Conservation (phyloP, 805 yeast species). For the Nakazawaea peltata region DNA sequence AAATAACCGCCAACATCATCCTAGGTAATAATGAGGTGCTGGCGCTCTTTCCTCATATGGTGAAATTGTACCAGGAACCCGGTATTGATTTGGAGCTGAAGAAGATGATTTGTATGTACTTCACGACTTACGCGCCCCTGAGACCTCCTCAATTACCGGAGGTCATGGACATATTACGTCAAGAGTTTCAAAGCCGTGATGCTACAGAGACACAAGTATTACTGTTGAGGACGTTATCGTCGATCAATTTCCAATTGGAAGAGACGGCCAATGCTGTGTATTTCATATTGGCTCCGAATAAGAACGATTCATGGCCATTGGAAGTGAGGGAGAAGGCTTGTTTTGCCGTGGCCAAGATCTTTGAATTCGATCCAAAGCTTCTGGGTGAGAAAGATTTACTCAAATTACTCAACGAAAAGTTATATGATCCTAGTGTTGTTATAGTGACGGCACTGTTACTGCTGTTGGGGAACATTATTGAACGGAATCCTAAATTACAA, state of each 20-base stretch:
- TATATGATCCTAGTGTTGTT: conserved; percentile 48
- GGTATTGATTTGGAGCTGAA: conserved; percentile 60
- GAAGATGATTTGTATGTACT: conserved; percentile 61
- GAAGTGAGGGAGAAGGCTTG: conserved; percentile 65
- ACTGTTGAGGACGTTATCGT: conserved; percentile 56
- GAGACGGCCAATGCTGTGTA: conserved; percentile 24
- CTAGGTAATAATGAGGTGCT: conserved; percentile 76
- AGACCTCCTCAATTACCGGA: conserved; percentile 46
- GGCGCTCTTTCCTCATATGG: conserved; percentile 54
- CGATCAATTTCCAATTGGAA: conserved; percentile 40
- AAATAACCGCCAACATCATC: conserved; percentile 76
- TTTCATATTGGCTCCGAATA: conserved; percentile 17
- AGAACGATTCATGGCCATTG: conserved; percentile 39
- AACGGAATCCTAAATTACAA: conserved; percentile 38
- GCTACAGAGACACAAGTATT: conserved; percentile 48
- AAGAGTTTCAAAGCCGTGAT: conserved; percentile 35
- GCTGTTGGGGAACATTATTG: conserved; percentile 57
- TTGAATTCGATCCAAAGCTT: conserved; percentile 42
- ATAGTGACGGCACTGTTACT: conserved; percentile 71
- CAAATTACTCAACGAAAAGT: conserved; percentile 37
- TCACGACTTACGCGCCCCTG: conserved; percentile 50
- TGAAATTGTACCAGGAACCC: conserved; percentile 35
- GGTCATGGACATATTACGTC: conserved; percentile 45
- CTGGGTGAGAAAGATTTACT: conserved; percentile 37
- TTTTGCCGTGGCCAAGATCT: conserved; percentile 58